phyloP scores from a whole-genome alignment of 1,284 basidiomycete genomes.

The Cystobasidiaceae sp. region DNA sequence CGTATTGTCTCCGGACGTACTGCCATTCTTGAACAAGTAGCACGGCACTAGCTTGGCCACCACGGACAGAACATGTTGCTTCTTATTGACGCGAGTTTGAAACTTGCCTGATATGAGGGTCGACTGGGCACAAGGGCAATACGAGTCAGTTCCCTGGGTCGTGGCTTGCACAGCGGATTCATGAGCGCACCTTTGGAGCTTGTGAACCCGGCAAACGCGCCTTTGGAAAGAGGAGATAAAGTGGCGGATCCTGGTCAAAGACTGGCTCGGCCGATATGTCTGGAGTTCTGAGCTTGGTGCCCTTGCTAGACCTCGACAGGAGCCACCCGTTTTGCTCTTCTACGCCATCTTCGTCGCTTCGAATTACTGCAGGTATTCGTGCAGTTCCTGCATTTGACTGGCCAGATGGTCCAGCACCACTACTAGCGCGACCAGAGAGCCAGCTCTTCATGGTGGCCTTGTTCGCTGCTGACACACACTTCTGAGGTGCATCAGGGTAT shows the following conservation, averaged over 20 bases:
- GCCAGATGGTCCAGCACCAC: no score
- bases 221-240: constrained; percentile 13
- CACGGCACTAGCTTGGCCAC: constrained; percentile 3
- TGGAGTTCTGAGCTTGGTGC: background rate
- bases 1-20: background rate
- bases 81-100: background rate
- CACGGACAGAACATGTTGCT: background rate
- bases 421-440: no score
- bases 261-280: constrained; percentile 9
- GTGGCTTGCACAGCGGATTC: background rate
- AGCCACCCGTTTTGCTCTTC: no score
- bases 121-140: no score
- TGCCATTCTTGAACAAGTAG: background rate
- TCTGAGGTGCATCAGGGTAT: no score
- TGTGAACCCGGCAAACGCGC: constrained; percentile 5
- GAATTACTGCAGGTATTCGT: no score
- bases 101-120: background rate
- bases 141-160: no score
- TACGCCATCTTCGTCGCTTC: no score
- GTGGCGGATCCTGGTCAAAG: constrained; percentile 13
- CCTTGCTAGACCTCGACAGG: no score
- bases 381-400: no score
- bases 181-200: constrained; percentile 16
- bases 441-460: no score
- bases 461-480: no score